Conservation (phyloP, 1,284 basidiomycete species). For the Lentinus polychrous region DNA sequence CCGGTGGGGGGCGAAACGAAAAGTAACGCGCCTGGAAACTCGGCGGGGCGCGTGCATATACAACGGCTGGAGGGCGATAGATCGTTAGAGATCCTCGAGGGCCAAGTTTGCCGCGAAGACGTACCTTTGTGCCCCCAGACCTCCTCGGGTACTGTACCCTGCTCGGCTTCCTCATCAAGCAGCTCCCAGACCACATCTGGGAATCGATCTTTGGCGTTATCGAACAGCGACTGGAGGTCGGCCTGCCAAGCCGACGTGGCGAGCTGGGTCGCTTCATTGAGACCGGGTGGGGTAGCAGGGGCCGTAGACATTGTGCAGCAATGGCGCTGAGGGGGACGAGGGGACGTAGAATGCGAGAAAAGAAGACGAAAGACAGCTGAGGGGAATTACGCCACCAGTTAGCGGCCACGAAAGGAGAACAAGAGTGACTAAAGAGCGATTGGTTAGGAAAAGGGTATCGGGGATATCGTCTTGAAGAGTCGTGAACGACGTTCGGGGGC, state of each 20-base stretch:
- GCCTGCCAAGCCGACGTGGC: conserved; percentile 69
- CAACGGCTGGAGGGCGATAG: conserved; percentile 54
- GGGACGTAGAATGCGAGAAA: too few species aligned
- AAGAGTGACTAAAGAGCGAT: background rate
- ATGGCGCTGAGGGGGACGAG: too few species aligned
- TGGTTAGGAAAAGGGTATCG: background rate
- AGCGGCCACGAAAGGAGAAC: background rate
- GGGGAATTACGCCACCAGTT: too few species aligned
- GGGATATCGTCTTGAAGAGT: background rate
- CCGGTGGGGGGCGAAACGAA: conserved; percentile 54
- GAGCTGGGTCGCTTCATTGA: conserved; percentile 54
- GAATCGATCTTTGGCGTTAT: conserved; percentile 76
- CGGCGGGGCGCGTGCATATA: conserved; percentile 89
- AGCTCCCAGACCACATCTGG: conserved; percentile 93
- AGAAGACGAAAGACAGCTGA: background rate
- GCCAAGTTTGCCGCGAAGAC: conserved; percentile 18
- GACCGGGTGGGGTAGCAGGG: conserved; percentile 38
- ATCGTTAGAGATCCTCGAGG: conserved; percentile 8
- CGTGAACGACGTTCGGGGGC: too few species aligned
- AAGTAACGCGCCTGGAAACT: conserved; percentile 84
- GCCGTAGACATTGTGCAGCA: conserved; percentile 20
- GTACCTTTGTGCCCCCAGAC: conserved; percentile 89
- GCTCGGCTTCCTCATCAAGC: conserved; percentile 41
- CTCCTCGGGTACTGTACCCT: conserved; percentile 43
- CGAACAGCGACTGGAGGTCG: conserved; percentile 72